Evolutionary conservation across 352 stramenopile genomes (phyloP).

Genomic region (Phytophthora citrophthora): DNA sequence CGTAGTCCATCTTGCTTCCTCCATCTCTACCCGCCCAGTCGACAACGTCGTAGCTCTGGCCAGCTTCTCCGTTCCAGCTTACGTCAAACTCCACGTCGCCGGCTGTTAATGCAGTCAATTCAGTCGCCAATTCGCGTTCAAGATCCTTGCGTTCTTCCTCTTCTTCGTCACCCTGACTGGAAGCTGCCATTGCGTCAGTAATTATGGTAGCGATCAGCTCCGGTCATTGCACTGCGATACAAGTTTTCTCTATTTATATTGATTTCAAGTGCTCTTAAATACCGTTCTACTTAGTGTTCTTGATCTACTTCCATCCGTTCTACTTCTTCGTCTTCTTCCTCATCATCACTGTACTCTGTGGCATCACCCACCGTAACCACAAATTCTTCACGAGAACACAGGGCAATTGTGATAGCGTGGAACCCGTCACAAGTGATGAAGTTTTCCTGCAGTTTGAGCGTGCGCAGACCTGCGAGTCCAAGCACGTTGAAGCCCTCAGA

Average conservation of each 20-base stretch:
- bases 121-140: slow-evolving; percentile 49
- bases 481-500: slow-evolving; percentile 11
- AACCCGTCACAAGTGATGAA: slow-evolving; percentile 75
- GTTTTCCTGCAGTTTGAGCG: slow-evolving; percentile 61
- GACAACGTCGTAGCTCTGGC: neutral
- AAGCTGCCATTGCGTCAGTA: slow-evolving; percentile 15
- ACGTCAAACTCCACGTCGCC: slow-evolving; percentile 30
- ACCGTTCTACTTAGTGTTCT: slow-evolving; percentile 13
- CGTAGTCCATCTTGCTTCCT: slow-evolving; percentile 21
- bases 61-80: slow-evolving; percentile 1
- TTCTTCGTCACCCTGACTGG: slow-evolving; percentile 34
- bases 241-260: slow-evolving; percentile 31
- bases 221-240: slow-evolving; percentile 9
- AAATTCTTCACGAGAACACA: slow-evolving; percentile 37
- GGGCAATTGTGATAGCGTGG: slow-evolving; percentile 56
- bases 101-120: slow-evolving; percentile 36
- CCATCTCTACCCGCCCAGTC: neutral
- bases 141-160: slow-evolving; percentile 52
- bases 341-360: slow-evolving; percentile 1
- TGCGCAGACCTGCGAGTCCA: slow-evolving; percentile 32
- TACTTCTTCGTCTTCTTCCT: slow-evolving; percentile 14
- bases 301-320: slow-evolving; percentile 21
- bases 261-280: slow-evolving; percentile 28
- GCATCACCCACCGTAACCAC: slow-evolving; percentile 17
- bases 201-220: slow-evolving; percentile 1